These are phyloP conservation scores for Malus hybrid DNA, from an alignment of 331 rosid species.

Conservation along the genomic window DNA sequence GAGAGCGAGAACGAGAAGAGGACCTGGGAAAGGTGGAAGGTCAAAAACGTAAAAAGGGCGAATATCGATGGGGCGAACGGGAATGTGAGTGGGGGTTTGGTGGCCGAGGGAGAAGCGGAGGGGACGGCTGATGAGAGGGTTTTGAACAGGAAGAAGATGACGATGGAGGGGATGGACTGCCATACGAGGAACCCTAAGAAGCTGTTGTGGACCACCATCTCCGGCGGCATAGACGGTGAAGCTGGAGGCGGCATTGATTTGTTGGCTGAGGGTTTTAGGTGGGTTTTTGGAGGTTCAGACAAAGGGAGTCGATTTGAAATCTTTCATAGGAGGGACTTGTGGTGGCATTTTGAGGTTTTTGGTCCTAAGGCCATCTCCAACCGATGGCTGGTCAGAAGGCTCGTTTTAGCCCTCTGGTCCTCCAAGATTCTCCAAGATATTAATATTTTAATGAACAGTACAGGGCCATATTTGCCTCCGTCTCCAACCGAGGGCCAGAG, in stretches of 20 bases:
- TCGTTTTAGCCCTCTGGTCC: too few relatives aligned
- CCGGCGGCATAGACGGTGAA: constrained; percentile 18
- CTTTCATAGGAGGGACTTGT: not conserved
- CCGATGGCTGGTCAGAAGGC: too few relatives aligned
- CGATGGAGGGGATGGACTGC: constrained; percentile 82
- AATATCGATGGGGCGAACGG: constrained; percentile 24
- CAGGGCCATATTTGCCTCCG: too few relatives aligned
- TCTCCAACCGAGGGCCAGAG: too few relatives aligned
- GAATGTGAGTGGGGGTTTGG: constrained; percentile 1
- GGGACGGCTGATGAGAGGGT: constrained; percentile 23
- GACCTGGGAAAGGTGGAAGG: constrained; percentile 56
- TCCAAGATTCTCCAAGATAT: too few relatives aligned
- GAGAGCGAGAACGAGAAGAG: constrained; percentile 73
- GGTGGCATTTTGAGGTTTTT: not conserved
- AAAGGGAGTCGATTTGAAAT: not conserved
- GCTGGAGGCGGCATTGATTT: constrained; percentile 18
- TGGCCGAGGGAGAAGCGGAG: not conserved
- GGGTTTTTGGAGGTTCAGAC: not conserved
- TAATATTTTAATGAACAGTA: too few relatives aligned
- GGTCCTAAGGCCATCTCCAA: too few relatives aligned
- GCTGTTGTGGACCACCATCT: constrained; percentile 46
- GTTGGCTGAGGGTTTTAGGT: not conserved
- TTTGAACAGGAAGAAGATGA: constrained; percentile 44
- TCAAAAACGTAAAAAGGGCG: constrained; percentile 29
- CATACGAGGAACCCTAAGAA: constrained; percentile 71